These are phyloP conservation scores for Starmera pachycereana DNA, from an alignment of 805 yeast species.

Conservation along the genomic window DNA sequence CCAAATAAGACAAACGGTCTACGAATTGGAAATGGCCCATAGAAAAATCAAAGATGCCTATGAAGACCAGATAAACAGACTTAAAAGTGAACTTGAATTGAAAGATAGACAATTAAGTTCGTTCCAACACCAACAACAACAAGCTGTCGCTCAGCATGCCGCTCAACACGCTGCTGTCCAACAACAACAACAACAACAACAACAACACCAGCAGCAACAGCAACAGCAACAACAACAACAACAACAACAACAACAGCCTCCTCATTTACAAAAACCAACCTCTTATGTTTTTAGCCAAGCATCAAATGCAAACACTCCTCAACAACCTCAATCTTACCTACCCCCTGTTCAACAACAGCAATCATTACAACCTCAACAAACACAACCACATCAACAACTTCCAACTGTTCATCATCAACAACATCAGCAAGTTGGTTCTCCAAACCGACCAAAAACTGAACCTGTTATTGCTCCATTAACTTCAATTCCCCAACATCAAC, in stretches of 20 bases:
- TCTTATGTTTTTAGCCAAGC: constrained; percentile 8
- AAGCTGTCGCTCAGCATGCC: constrained; percentile 11
- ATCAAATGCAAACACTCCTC: constrained; percentile 17
- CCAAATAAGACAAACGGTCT: constrained; percentile 87
- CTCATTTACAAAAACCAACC: constrained; percentile 13
- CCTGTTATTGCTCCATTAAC: constrained; percentile 6
- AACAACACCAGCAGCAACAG: constrained; percentile 16
- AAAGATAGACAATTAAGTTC: constrained; percentile 50
- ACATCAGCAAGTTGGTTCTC: constrained; percentile 18
- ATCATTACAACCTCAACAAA: constrained; percentile 13
- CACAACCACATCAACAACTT: constrained; percentile 18
- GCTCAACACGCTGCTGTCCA: constrained; percentile 6
- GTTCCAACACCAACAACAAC: constrained; percentile 33
- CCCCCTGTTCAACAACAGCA: constrained; percentile 23
- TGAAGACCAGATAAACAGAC: constrained; percentile 81
- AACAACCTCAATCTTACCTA: constrained; percentile 23
- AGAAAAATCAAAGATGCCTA: constrained; percentile 91
- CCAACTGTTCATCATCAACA: constrained; percentile 17
- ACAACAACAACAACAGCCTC: constrained; percentile 11
- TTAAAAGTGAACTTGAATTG: constrained; percentile 78
- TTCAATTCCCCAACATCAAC: constrained; percentile 15
- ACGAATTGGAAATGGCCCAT: constrained; percentile 89
- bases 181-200: constrained; percentile 19
- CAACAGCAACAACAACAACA: constrained; percentile 15
- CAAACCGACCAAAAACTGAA: constrained; percentile 18